These are phyloP conservation scores for Euphorbia tirucalli DNA, from an alignment of 345 rosid species.

Conservation along the genomic window DNA sequence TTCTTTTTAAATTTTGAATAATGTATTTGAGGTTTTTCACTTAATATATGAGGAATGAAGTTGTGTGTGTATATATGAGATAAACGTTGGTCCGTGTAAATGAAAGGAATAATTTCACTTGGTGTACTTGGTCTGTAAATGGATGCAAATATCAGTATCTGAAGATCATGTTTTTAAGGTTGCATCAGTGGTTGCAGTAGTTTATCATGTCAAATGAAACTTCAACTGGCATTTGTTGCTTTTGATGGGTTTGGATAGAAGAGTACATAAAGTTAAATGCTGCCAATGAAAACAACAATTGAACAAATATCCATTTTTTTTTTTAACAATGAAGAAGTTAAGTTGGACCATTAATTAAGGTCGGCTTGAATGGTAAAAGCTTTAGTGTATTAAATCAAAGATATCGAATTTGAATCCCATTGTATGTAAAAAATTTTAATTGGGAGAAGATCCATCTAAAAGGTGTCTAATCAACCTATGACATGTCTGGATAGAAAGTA, in stretches of 20 bases:
- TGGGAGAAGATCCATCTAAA: no score
- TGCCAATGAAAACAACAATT: neutral
- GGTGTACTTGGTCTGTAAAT: neutral
- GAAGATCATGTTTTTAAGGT: neutral
- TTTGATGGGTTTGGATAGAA: neutral
- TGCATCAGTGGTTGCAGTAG: no score
- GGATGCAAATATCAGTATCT: slow-evolving; percentile 13
- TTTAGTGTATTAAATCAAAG: no score
- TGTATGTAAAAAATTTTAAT: no score
- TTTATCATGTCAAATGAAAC: no score
- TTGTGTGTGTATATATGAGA: no score
- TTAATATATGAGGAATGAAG: slow-evolving; percentile 14
- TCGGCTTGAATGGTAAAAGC: no score
- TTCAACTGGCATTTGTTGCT: neutral
- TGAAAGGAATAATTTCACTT: slow-evolving; percentile 16
- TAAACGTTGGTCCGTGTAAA: slow-evolving; percentile 16
- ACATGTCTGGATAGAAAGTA: no score
- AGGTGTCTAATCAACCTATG: no score
- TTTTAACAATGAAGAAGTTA: neutral
- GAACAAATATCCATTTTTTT: no score
- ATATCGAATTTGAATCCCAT: no score
- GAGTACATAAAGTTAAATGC: neutral
- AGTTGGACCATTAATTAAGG: no score
- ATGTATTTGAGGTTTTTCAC: slow-evolving; percentile 6
- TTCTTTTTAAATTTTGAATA: slow-evolving; percentile 1